Conservation (phyloP, 2,329 filamentous ascomycete species). For the Alternaria sp. region DNA sequence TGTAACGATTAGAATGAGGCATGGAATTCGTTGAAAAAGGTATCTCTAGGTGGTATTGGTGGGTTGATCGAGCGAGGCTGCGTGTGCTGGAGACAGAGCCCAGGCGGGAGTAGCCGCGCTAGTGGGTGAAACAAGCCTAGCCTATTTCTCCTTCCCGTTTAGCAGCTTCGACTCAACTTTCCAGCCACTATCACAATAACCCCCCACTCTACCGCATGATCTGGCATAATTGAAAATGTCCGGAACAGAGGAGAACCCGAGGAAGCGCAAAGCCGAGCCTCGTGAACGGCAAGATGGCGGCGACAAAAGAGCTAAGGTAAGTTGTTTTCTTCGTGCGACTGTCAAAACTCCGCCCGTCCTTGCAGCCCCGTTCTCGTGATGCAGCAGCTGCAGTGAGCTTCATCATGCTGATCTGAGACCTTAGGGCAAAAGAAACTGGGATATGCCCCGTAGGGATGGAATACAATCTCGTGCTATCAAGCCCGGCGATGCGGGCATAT, state of each 20-base stretch:
- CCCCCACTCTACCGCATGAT: conserved; percentile 8
- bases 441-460: conserved; percentile 48
- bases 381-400: conserved; percentile 26
- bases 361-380: conserved; percentile 27
- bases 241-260: conserved; percentile 33
- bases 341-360: conserved; percentile 15
- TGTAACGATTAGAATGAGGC: background rate
- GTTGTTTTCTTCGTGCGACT: conserved; percentile 30
- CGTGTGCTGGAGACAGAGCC: background rate
- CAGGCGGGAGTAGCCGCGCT: conserved; percentile 17
- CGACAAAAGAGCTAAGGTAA: conserved; percentile 53
- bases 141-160: conserved; percentile 12
- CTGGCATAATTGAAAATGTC: background rate
- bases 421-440: conserved; percentile 58
- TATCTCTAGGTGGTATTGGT: background rate
- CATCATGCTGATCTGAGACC: conserved; percentile 26
- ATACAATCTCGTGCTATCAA: conserved; percentile 60
- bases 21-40: background rate
- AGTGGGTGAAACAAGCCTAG: conserved; percentile 19
- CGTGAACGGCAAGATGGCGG: conserved; percentile 35
- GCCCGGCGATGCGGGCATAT: conserved; percentile 76
- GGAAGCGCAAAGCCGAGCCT: conserved; percentile 52
- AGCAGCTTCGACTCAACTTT: conserved; percentile 9
- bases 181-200: conserved; percentile 7
- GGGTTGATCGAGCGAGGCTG: conserved; percentile 11